These are phyloP conservation scores for Choanephora cucurbitarum DNA, from an alignment of 371 early-diverging fungal genomes.

Conservation along the genomic window DNA sequence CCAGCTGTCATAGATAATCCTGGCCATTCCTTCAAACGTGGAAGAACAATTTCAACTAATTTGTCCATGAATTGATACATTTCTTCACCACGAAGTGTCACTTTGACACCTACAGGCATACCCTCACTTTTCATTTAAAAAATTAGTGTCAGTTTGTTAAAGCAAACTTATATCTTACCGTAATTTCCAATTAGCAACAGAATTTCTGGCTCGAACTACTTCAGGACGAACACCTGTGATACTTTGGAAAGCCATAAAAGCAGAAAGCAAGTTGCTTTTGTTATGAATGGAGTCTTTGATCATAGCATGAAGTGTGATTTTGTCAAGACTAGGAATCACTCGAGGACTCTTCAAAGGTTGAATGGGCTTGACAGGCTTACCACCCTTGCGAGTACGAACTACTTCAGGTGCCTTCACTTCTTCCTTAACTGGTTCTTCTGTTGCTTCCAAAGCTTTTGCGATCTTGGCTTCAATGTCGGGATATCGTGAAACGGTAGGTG, in stretches of 20 bases:
- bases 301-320: conserved; percentile 77
- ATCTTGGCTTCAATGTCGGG: conserved; percentile 46
- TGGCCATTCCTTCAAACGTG: conserved; percentile 91
- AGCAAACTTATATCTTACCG: too few relatives aligned
- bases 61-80: conserved; percentile 96
- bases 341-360: conserved; percentile 49
- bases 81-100: conserved; percentile 76
- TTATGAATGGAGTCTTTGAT: conserved; percentile 83
- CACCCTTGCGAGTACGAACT: conserved; percentile 56
- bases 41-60: conserved; percentile 90
- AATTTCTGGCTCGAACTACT: conserved; percentile 78
- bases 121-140: conserved; percentile 52
- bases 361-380: conserved; percentile 60
- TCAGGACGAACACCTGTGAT: conserved; percentile 86
- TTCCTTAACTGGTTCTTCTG: conserved; percentile 7
- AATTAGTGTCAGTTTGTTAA: conserved; percentile 1
- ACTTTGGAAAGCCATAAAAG: conserved; percentile 88
- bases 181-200: conserved; percentile 84
- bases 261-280: conserved; percentile 87
- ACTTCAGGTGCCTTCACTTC: conserved; percentile 12
- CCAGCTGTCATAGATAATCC: conserved; percentile 78
- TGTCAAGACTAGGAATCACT: conserved; percentile 66
- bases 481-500: conserved; percentile 38
- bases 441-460: conserved; percentile 27
- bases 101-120: conserved; percentile 89